These are phyloP conservation scores for Citrullus amarus DNA, from an alignment of 306 rosid species.

Conservation along the genomic window DNA sequence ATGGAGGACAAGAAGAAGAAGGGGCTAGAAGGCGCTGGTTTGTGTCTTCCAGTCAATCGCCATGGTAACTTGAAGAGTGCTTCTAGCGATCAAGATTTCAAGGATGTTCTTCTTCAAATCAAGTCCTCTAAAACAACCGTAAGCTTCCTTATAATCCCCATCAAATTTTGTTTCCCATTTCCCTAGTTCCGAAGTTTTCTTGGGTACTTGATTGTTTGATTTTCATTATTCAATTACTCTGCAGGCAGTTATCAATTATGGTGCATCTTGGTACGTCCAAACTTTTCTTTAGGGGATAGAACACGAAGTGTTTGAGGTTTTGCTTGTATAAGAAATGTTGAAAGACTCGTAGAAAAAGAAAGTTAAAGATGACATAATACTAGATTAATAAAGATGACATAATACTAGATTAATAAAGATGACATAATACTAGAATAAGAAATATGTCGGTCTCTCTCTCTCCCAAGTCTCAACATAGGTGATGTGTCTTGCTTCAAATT, in stretches of 20 bases:
- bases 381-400: no score
- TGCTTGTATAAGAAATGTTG: background rate
- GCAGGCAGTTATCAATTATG: conserved; percentile 90
- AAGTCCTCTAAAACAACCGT: conserved; percentile 76
- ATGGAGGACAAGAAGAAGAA: conserved; percentile 25
- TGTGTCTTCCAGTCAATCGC: conserved; percentile 30
- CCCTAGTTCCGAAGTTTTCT: background rate
- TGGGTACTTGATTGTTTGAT: background rate
- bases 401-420: no score
- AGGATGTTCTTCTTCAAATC: conserved; percentile 41
- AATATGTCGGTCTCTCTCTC: no score
- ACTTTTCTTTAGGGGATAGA: background rate
- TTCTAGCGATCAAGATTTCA: conserved; percentile 40
- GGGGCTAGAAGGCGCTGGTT: conserved; percentile 36
- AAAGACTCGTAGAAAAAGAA: background rate
- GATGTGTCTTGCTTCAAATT: background rate
- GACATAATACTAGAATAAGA: no score
- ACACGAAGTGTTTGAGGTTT: conserved; percentile 24
- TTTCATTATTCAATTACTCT: background rate
- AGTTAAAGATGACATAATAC: background rate
- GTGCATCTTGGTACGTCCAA: conserved; percentile 68
- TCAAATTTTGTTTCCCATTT: background rate
- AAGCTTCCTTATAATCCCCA: background rate
- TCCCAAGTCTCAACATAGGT: no score
- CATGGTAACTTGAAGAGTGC: conserved; percentile 52